Conservation (phyloP, 805 yeast genomes). For the Monosporozyma aquatica region DNA sequence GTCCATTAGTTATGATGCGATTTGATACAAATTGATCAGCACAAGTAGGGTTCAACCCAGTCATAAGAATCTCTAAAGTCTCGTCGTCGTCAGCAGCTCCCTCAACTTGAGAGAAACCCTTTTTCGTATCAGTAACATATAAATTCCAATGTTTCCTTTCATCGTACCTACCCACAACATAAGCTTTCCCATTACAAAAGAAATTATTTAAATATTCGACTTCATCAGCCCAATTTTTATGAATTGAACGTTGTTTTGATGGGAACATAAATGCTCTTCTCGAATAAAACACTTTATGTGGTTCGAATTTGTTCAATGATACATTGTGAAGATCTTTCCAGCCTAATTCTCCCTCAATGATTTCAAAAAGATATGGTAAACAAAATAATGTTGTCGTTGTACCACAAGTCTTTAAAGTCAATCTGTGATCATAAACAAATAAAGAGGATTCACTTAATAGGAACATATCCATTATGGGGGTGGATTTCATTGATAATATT, state of each 20-base stretch:
- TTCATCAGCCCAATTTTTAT: slow-evolving; percentile 78
- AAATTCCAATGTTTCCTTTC: slow-evolving; percentile 76
- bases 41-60: slow-evolving; percentile 53
- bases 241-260: slow-evolving; percentile 68
- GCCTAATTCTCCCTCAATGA: slow-evolving; percentile 35
- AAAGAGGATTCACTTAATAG: slow-evolving; percentile 81
- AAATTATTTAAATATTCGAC: slow-evolving; percentile 55
- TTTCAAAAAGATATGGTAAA: slow-evolving; percentile 51
- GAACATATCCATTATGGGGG: slow-evolving; percentile 66
- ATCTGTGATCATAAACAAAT: slow-evolving; percentile 78
- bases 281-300: slow-evolving; percentile 75
- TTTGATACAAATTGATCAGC: slow-evolving; percentile 52
- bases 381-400: slow-evolving; percentile 86
- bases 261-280: slow-evolving; percentile 93
- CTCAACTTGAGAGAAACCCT: too few species aligned
- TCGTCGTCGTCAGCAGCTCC: slow-evolving; percentile 38
- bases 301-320: slow-evolving; percentile 23
- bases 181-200: slow-evolving; percentile 55
- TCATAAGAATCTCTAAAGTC: slow-evolving; percentile 86
- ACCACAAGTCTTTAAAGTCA: slow-evolving; percentile 90
- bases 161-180: slow-evolving; percentile 71
- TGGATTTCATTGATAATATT: slow-evolving; percentile 68
- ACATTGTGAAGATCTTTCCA: slow-evolving; percentile 32
- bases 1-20: slow-evolving; percentile 25
- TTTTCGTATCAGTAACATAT: slow-evolving; percentile 49